A percentile compares a stretch with the other conserved stretches of the same genome.
Conservation (phyloP, 345 rosid genomes). For the Fremontodendron californicum region DNA sequence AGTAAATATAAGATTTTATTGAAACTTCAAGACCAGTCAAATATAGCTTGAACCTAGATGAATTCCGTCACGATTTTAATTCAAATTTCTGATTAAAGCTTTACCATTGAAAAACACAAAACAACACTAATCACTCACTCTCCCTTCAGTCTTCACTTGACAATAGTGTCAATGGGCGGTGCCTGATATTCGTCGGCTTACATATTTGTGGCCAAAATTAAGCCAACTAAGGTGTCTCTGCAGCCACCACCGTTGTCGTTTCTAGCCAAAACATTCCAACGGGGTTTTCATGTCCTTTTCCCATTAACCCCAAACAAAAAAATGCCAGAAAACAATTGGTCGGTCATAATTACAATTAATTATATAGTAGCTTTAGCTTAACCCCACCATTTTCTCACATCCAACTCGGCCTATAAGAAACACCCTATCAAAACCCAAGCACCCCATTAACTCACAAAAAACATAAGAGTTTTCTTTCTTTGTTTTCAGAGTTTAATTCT, state of each 20-base stretch:
- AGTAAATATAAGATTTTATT: too few species aligned
- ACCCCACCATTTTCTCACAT: too few species aligned
- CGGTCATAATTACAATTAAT: constrained; percentile 31
- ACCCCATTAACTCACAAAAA: too few species aligned
- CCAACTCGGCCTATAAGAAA: too few species aligned
- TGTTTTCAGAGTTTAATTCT: too few species aligned
- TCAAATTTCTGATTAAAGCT: too few species aligned
- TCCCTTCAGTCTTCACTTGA: background rate
- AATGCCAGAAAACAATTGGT: constrained; percentile 22
- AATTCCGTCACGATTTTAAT: too few species aligned
- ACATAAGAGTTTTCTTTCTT: too few species aligned
- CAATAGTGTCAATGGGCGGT: constrained; percentile 28
- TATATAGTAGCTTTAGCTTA: too few species aligned
- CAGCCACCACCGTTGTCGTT: constrained; percentile 7
- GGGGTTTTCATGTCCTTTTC: constrained; percentile 4
- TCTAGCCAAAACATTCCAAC: background rate
- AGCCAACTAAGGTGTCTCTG: constrained; percentile 20
- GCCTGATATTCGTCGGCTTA: constrained; percentile 4
- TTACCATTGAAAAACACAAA: background rate
- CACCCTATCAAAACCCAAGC: too few species aligned
- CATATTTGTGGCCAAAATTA: constrained; percentile 15
- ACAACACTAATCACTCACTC: background rate
- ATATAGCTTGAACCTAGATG: too few species aligned
- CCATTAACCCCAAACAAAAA: background rate
- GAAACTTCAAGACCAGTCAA: too few species aligned